Evolutionary conservation across 169 alveolate genomes (phyloP), one percentile per base, ranked within the genome.

Genomic region (Eimeria tenella): DNA sequence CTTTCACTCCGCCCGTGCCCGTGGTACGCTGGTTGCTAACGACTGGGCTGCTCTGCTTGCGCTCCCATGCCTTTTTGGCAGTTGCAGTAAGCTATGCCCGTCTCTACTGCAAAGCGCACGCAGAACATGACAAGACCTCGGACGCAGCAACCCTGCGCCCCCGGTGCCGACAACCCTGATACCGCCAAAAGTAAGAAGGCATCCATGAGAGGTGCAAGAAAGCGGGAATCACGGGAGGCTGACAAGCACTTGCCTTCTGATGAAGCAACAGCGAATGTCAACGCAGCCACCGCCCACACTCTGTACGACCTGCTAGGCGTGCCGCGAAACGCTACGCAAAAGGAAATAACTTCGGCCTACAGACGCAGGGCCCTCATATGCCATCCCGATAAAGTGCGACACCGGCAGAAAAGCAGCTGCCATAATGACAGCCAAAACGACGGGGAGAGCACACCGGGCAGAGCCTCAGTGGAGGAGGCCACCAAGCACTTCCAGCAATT

Each of bases 381-480:
- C 86, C 99, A 98, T 92, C 99, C 99, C 1, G 99, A 98, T 90
- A 98, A 98, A 94, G 99, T 91, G 23, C 89, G 58, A 17, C 95
- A 91, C 15, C 50, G 91, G 86, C 92, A 91, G 91, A 58, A 81
- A 19, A 31, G 42, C 5, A 70, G 49, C 13, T 68, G 82, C 19
- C 84, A 50, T 7, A 71, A 62, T 13, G 70, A 55, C 19, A 53
- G 8, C 19, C 58, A 74, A 60, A 50, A 49, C 0, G 73, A 63
- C 9, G 23, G 52, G 2, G 82, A 65, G 52, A 49, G 60, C 63
- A 9, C 79, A 21, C 13, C 79, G n/a, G 62, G 13, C 10, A 31
- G 0, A 21, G 11, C 23, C 1, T 63, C 88, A 3, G 92, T 77
- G 15, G 86, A 91, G 21, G 95, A 92, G 52, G 95, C 95, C 21